Base-by-base conservation (phyloP, 2,329 filamentous ascomycete species). In the Hypoxylon sp. region DNA sequence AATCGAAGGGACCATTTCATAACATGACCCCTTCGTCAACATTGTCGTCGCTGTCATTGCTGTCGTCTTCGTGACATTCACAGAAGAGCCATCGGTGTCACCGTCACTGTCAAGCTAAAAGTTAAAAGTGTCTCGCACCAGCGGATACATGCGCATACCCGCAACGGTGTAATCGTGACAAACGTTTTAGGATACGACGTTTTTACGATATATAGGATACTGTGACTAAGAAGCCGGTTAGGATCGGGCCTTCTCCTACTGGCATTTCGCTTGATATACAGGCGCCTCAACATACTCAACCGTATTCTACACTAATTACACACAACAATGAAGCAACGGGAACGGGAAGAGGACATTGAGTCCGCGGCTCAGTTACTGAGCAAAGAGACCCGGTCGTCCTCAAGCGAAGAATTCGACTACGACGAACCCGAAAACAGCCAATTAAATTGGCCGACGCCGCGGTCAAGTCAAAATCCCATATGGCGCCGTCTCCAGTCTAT, bases 311-410 rank as follows among this genome's bases (percentile, higher is more conserved):
- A 47, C 31, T 26, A 53, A 39, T 53, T 29, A 24, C 42, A 58
- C 44, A 29, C 35, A 22, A 64, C 52, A 35, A 75, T 74, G 73
- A 74, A 63, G 63, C 70, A 67, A 55, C 24, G 64, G 24, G 69
- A 72, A 35, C 24, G 64, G 24, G 69, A 72, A 35, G 67, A 67
- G 26, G 75, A 76, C 48, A 61, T 75, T 55, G 75, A 76, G 59
- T 75, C 71, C 19, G 39, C 71, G 4, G 72, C 73, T 35, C 68
- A 70, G 56, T 48, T 74, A 10, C 65, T 75, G 17, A 63, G 65
- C 46, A 73, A 75, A 64, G 66, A 75, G 33, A 68, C n/a, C 17
- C 54, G 54, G 24, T 65, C 62, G 1, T 47, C 55, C 10, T 61
- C 68, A 11, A 69, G 66, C 47, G 74, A 75, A 47, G 71, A 71